Percentiles rank a stretch among this genome's conserved stretches.
Conservation (phyloP, 1,284 basidiomycete species). For the Agroathelia rolfsii region DNA sequence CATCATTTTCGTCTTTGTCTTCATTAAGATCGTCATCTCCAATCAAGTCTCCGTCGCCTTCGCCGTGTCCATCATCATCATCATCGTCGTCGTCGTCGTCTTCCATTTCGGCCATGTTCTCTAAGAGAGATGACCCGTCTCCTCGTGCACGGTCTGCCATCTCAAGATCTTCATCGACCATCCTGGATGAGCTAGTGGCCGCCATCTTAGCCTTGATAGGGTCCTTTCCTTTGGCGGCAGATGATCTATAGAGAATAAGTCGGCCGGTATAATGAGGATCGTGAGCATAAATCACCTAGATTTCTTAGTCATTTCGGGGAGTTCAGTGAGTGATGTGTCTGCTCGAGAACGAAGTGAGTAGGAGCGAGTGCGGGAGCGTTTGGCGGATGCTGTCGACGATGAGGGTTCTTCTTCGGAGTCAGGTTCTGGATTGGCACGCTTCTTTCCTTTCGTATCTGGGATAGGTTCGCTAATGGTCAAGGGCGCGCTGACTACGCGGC, state of each 20-base stretch:
- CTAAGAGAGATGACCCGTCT: slow-evolving; percentile 42
- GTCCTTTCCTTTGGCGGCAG: slow-evolving; percentile 52
- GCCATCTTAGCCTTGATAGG: slow-evolving; percentile 52
- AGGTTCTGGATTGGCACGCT: slow-evolving; percentile 66
- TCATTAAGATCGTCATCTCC: slow-evolving; percentile 36
- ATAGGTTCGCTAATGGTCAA: slow-evolving; percentile 67
- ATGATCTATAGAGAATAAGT: slow-evolving; percentile 24
- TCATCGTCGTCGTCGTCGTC: slow-evolving; percentile 33
- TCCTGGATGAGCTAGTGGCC: slow-evolving; percentile 41
- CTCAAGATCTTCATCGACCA: slow-evolving; percentile 62
- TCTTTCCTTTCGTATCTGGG: slow-evolving; percentile 73
- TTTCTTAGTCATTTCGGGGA: slow-evolving; percentile 64
- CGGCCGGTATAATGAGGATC: slow-evolving; percentile 9
- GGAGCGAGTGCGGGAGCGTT: slow-evolving; percentile 44
- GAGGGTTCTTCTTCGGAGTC: slow-evolving; percentile 45
- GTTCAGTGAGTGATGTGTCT: slow-evolving; percentile 29
- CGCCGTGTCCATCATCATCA: slow-evolving; percentile 24
- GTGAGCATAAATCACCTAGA: slow-evolving; percentile 34
- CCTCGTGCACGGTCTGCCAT: slow-evolving; percentile 59
- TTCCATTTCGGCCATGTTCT: slow-evolving; percentile 37
- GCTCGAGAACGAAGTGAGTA: slow-evolving; percentile 61
- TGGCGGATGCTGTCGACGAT: slow-evolving; percentile 31
- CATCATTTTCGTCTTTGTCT: slow-evolving; percentile 26
- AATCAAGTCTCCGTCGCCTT: slow-evolving; percentile 23
- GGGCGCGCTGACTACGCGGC: too few relatives aligned